Evolutionary conservation across 2,329 filamentous ascomycete species (phyloP).

Genomic region (Chaetomiaceae sp.): DNA sequence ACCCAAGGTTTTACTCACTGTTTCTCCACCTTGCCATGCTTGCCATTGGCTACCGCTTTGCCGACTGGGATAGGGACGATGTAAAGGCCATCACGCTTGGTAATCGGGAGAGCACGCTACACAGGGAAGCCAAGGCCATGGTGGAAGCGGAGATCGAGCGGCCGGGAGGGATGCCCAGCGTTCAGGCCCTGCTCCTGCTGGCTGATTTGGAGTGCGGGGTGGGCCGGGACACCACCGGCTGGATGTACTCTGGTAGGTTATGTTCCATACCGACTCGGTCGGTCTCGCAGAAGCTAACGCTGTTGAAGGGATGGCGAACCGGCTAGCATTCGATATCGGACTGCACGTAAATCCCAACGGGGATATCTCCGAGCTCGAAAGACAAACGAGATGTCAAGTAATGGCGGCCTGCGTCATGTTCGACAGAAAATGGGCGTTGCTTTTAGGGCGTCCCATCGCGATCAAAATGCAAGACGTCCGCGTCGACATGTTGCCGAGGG

Average conservation of each 20-base stretch:
- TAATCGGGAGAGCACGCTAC: constrained; percentile 47
- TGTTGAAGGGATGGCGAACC: constrained; percentile 38
- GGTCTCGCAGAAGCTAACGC: constrained; percentile 4
- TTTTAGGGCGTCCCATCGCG: constrained; percentile 48
- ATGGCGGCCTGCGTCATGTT: constrained; percentile 50
- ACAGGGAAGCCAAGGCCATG: constrained; percentile 52
- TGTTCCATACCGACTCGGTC: constrained; percentile 22
- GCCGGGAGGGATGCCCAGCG: constrained; percentile 48
- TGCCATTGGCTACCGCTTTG: constrained; percentile 49
- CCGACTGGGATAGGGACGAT: constrained; percentile 46
- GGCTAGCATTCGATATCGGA: constrained; percentile 45
- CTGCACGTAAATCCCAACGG: constrained; percentile 44
- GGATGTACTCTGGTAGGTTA: constrained; percentile 49
- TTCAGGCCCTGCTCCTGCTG: constrained; percentile 48
- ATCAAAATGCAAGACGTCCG: constrained; percentile 51
- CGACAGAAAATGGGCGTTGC: constrained; percentile 53
- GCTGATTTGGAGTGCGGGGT: constrained; percentile 52
- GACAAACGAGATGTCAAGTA: constrained; percentile 46
- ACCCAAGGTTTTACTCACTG: constrained; percentile 47
- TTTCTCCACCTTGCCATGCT: constrained; percentile 50
- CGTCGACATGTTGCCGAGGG: constrained; percentile 43
- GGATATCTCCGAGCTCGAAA: constrained; percentile 43
- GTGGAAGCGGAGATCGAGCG: constrained; percentile 49
- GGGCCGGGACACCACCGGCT: constrained; percentile 50
- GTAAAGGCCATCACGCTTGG: constrained; percentile 44